Evolutionary conservation across 129 eudicot genomes (phyloP), one percentile per base, ranked within the genome.

Genomic region (Mikania micrantha): DNA sequence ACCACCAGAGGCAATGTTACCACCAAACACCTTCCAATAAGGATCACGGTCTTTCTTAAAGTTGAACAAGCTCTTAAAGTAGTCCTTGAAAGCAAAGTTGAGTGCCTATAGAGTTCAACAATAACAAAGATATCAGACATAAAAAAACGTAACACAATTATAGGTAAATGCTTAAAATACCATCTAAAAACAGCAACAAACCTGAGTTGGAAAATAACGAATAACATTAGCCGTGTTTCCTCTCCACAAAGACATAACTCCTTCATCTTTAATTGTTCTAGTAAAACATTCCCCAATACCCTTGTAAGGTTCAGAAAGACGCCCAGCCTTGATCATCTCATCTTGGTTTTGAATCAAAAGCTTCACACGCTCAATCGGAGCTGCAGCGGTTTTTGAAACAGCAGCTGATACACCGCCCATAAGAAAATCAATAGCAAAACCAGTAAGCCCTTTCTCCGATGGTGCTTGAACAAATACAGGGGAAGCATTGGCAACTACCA

Each of bases 151-250:
- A 44, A n/a, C 5, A 4, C 50, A 44, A 1, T 6, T 12, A 17
- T 16, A 16, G 1, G 25, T 4, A 48, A 7, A 48, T 2, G 25
- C 7, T 1, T 16, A 7, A 17, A 17, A 0, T 17, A 11, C 0
- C 25, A 48, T 17, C 3, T 48, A n/a, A 27, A 56, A 20, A 2
- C 4, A 2, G 9, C 17, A 25, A 25, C 17, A 27, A 3, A 77
- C 88, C 88, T 84, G 86, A 48, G 86, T 84, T 12, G 90, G 90
- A 27, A 84, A 84, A 59, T 84, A 81, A 81, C 90, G 86, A 40
- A 84, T 84, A 47, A 84, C 90, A 29, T 84, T 84, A n/a, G 90
- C 82, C 0, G 86, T 81, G 77, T 84, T 84, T 68, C 87, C 90
- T 84, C 90, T 84, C 86, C 90, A 84, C 59, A 84, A 36, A 42